These are phyloP conservation scores for Fusarium setosum DNA, from an alignment of 2,329 filamentous ascomycete genomes.

Conservation along the genomic window DNA sequence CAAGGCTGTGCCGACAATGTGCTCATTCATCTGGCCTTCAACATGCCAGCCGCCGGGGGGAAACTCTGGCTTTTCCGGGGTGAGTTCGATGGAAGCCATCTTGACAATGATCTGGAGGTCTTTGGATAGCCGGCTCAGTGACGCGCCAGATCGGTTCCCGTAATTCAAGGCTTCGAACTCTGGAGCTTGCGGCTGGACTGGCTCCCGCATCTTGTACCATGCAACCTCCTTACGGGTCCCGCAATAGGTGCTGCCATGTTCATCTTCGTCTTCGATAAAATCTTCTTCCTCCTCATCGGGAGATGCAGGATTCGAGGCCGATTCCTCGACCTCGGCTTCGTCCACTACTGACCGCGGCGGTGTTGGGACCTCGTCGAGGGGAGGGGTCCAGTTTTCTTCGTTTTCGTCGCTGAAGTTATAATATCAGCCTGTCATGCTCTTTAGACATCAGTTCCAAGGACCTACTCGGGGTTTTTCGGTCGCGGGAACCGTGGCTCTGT, in stretches of 20 bases:
- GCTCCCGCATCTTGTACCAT: slow-evolving; percentile 26
- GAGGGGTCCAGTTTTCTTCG: slow-evolving; percentile 18
- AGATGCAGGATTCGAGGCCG: background rate
- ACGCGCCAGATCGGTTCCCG: slow-evolving; percentile 3
- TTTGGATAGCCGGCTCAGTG: slow-evolving; percentile 13
- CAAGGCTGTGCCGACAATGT: slow-evolving; percentile 42
- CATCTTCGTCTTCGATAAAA: slow-evolving; percentile 28
- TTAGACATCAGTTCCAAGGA: fast-evolving
- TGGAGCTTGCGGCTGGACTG: slow-evolving; percentile 23
- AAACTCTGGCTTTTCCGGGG: slow-evolving; percentile 35
- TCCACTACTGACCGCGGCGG: background rate
- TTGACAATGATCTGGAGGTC: slow-evolving; percentile 70
- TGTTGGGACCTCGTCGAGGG: background rate
- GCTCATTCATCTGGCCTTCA: slow-evolving; percentile 44
- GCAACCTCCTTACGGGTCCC: background rate
- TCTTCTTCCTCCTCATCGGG: slow-evolving; percentile 2
- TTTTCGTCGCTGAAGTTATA: slow-evolving; percentile 16
- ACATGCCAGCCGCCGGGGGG: slow-evolving; percentile 37
- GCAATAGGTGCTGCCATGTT: background rate
- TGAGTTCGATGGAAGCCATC: slow-evolving; percentile 50
- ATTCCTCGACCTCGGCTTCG: background rate
- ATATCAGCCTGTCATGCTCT: background rate
- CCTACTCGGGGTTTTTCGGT: slow-evolving; percentile 20
- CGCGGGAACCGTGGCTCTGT: slow-evolving; percentile 17
- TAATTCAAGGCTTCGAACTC: slow-evolving; percentile 52